A percentile compares a stretch with the other conserved stretches of the same genome.
Conservation (phyloP, 257 asterid species). For the Penstemon newberryi region DNA sequence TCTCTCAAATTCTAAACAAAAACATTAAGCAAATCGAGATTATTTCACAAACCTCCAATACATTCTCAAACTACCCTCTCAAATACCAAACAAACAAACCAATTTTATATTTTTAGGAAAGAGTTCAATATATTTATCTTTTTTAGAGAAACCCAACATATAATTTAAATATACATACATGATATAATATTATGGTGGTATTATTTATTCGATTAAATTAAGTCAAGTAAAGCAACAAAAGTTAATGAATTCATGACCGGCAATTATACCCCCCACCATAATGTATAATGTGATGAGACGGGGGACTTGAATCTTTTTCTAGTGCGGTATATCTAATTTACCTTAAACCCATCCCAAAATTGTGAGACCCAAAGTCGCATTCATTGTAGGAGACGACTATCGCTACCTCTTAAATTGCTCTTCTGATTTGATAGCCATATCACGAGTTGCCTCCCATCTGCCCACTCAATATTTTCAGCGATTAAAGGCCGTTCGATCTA, state of each 20-base stretch:
- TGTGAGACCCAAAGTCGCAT: constrained; percentile 37
- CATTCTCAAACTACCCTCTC: no score
- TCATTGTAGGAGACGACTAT: constrained; percentile 43
- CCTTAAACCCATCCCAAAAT: constrained; percentile 24
- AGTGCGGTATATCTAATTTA: constrained; percentile 52
- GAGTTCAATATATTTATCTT: background rate
- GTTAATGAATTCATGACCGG: background rate
- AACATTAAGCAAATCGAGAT: no score
- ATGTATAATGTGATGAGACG: constrained; percentile 21
- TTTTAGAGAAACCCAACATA: background rate
- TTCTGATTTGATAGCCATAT: constrained; percentile 54
- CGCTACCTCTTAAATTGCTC: constrained; percentile 40
- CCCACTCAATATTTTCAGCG: constrained; percentile 15
- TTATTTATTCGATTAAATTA: no score
- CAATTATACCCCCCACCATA: background rate
- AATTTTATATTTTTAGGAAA: background rate
- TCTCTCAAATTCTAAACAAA: no score
- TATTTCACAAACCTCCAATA: no score
- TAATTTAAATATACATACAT: background rate
- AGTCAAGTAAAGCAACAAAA: no score
- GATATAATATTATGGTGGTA: no score
- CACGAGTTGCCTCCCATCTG: constrained; percentile 69
- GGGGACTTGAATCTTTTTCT: constrained; percentile 17
- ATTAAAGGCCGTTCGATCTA: constrained; percentile 8
- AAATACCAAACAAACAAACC: background rate